Evolutionary conservation across 805 yeast species (phyloP), one percentile per base, ranked within the genome.

Genomic region (Candida ovalis): DNA sequence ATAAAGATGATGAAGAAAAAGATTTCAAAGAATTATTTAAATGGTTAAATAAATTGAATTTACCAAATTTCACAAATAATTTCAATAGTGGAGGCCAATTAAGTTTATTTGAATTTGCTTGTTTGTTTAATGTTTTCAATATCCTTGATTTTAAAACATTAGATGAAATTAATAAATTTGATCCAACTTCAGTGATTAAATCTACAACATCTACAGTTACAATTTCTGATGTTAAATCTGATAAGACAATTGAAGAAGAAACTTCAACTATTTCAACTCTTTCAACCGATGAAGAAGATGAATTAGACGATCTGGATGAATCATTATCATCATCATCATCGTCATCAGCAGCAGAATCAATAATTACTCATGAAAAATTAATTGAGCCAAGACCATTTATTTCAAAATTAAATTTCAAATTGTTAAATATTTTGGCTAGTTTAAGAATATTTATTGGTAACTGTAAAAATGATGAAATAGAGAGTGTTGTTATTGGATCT

Each of bases 381-480:
- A 25, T 37, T 15, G 19, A 28, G n/a, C 47, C 49, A 9, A 42
- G 37, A 10, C 54, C 59, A 1, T 36, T 54, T 2, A 54, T 59
- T 33, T 58, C 64, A 5, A 56, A 53, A 40, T 48, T 61, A 24
- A 60, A 59, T 42, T 56, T 57, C 52, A 60, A 60, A 28, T 41
- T 64, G 27, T 40, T 61, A 24, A 60, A 64, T 40, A 57, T 63
- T 8, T 44, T 61, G 25, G 66, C 60, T 19, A 57, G 61, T 37
- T 55, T 64, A 62, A 54, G 69, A 47, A 62, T 64, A n/a, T 64
- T 60, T 47, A 55, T 61, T 25, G 67, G 67, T 10, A 57, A 58
- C 40, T 37, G 53, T 17, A 45, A 46, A 24, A 51, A 45, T 32
- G 52, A 50, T 23, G 50, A 51, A 5, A 45, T 44, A 25, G 27